Percentiles rank a stretch among this genome's conserved stretches.
Evolutionary conservation across 192 early-diverging fungal species (phyloP).

Genomic region (Geosiphon pyriformis): DNA sequence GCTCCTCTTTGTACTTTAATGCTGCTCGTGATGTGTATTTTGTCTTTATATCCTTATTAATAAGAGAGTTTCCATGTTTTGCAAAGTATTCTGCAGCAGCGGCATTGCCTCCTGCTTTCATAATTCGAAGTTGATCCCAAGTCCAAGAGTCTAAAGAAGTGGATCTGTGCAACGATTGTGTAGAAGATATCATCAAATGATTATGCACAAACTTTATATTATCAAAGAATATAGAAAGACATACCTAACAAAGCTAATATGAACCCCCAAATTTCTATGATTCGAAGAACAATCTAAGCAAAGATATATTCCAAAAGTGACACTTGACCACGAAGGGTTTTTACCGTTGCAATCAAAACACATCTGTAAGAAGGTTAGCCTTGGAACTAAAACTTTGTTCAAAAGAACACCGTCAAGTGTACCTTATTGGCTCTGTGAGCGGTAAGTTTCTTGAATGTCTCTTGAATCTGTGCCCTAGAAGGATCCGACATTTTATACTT

Average conservation of each 20-base stretch:
- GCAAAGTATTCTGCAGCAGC: slow-evolving; percentile 78
- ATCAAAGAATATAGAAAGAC: slow-evolving; percentile 4
- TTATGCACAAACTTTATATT: not conserved
- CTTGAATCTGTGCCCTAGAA: slow-evolving; percentile 53
- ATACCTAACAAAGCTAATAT: slow-evolving; percentile 94
- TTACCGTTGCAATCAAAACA: slow-evolving; percentile 97
- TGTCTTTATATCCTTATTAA: slow-evolving; percentile 65
- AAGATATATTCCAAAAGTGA: slow-evolving; percentile 91
- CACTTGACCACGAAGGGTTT: slow-evolving; percentile 92
- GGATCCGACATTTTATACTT: no score
- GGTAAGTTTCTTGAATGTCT: slow-evolving; percentile 65
- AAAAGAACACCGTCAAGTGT: not conserved
- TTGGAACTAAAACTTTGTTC: not conserved
- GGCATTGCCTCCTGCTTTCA: slow-evolving; percentile 88
- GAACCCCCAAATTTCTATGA: slow-evolving; percentile 95
- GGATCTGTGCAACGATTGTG: slow-evolving; percentile 50
- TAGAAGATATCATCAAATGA: not conserved
- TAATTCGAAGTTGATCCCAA: slow-evolving; percentile 83
- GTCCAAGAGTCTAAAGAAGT: slow-evolving; percentile 87
- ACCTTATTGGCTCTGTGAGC: slow-evolving; percentile 62
- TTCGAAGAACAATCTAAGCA: slow-evolving; percentile 95
- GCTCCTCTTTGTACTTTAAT: slow-evolving; percentile 74
- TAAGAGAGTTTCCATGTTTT: slow-evolving; percentile 52
- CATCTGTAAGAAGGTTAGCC: slow-evolving; percentile 22
- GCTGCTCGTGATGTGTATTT: slow-evolving; percentile 77